Evolutionary conservation across 78 protist species (phyloP).

Genomic region (Guillardia theta): DNA sequence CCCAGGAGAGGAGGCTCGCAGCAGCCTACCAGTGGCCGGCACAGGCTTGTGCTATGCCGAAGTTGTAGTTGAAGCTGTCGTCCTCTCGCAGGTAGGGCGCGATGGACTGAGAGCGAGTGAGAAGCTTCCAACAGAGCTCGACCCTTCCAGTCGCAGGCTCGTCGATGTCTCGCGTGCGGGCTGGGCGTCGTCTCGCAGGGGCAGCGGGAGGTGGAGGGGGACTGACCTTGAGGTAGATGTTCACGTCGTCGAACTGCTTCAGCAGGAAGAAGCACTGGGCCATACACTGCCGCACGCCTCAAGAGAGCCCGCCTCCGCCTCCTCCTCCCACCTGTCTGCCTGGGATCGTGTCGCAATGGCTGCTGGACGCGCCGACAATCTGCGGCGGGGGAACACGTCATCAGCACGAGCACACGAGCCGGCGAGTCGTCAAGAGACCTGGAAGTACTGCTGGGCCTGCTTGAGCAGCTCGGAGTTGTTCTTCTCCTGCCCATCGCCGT

Average conservation of each 20-base stretch:
- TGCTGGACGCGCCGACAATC: constrained; percentile 72
- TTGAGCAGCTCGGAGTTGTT: constrained; percentile 43
- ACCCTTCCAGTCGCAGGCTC: too few species aligned
- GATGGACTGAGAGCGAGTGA: background rate
- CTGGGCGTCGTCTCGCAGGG: too few species aligned
- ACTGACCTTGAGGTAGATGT: constrained; percentile 74
- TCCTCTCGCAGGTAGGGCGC: constrained; percentile 62
- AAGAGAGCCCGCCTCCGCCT: background rate
- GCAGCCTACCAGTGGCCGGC: too few species aligned
- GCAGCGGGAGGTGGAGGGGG: background rate
- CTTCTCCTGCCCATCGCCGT: background rate
- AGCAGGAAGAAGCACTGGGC: constrained; percentile 77
- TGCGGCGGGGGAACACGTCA: too few species aligned
- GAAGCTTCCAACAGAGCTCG: too few species aligned
- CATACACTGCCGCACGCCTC: constrained; percentile 75
- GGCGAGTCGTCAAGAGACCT: too few species aligned
- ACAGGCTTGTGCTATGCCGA: constrained; percentile 67
- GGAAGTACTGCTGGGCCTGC: constrained; percentile 78
- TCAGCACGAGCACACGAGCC: too few species aligned
- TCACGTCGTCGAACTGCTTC: constrained; percentile 75
- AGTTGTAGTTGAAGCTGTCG: constrained; percentile 68
- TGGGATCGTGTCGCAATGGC: constrained; percentile 85
- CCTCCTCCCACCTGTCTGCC: constrained; percentile 57
- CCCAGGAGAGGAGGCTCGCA: background rate
- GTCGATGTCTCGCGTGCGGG: too few species aligned